Percentiles rank a stretch among this genome's conserved stretches.
Conservation (phyloP, 163 green algal genomes). For the Scenedesmus sp. region DNA sequence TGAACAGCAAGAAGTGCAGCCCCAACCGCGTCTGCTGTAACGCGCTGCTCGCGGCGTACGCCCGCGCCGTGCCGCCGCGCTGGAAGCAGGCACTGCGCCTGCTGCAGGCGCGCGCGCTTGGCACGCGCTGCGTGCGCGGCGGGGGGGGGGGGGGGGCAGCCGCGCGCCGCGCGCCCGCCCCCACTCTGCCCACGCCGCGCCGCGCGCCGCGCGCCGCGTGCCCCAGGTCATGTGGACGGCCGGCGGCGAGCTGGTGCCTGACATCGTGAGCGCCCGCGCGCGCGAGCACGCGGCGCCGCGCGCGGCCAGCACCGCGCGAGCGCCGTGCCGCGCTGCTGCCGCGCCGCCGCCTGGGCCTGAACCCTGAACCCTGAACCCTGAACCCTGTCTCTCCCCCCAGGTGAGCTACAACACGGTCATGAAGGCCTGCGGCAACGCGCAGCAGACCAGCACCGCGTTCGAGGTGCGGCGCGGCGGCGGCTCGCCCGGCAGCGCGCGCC, state of each 20-base stretch:
- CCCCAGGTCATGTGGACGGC: conserved; percentile 81
- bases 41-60: conserved; percentile 86
- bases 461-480: conserved; percentile 49
- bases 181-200: too few relatives aligned
- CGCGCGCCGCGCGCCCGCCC: too few relatives aligned
- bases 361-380: not conserved
- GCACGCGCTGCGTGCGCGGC: too few relatives aligned
- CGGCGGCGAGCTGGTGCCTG: conserved; percentile 72
- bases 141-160: too few relatives aligned
- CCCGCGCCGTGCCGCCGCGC: conserved; percentile 73
- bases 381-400: not conserved
- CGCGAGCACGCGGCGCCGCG: too few relatives aligned
- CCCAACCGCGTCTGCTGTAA: conserved; percentile 90
- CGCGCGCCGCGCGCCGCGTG: too few relatives aligned
- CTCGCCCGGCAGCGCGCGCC: too few relatives aligned
- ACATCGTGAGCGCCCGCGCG: too few relatives aligned
- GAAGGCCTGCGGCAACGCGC: conserved; percentile 81
- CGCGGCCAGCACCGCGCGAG: not conserved
- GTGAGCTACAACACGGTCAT: conserved; percentile 90
- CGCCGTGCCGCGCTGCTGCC: not conserved
- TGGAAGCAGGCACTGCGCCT: conserved; percentile 70
- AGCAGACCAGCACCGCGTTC: conserved; percentile 72
- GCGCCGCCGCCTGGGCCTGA: not conserved
- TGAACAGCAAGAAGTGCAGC: conserved; percentile 70
- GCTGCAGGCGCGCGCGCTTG: too few relatives aligned